A percentile compares a stretch with the other conserved stretches of the same genome.
Evolutionary conservation across 768 basidiomycete genomes (phyloP).

Genomic region (Phlegmacium glaucopus): DNA sequence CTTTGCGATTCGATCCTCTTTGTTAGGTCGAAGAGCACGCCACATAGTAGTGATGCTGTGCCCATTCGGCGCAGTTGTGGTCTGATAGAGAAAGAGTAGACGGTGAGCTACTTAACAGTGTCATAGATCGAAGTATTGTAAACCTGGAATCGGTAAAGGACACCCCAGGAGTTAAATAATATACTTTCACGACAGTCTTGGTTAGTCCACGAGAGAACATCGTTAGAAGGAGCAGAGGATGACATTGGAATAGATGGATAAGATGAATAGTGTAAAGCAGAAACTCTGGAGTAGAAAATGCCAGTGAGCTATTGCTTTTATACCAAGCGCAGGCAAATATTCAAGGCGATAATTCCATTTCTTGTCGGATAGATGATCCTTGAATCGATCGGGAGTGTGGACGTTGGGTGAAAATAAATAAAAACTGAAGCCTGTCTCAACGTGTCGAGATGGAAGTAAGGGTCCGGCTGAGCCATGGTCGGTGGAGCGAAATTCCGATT

Average conservation of each 20-base stretch:
- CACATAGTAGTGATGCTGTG: slow-evolving; percentile 75
- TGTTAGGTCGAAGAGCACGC: slow-evolving; percentile 79
- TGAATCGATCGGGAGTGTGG: slow-evolving; percentile 77
- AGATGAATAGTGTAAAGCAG: slow-evolving; percentile 21
- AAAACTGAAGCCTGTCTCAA: slow-evolving; percentile 69
- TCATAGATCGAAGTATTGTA: slow-evolving; percentile 16
- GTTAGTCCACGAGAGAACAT: slow-evolving; percentile 84
- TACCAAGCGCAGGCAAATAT: slow-evolving; percentile 49
- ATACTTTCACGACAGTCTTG: slow-evolving; percentile 82
- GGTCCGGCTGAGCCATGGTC: slow-evolving; percentile 57
- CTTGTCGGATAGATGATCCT: slow-evolving; percentile 51
- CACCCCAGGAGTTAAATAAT: slow-evolving; percentile 78
- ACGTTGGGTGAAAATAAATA: slow-evolving; percentile 57
- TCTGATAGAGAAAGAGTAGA: slow-evolving; percentile 44
- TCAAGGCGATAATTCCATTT: slow-evolving; percentile 29
- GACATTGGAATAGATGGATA: slow-evolving; percentile 17
- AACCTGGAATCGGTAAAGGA: slow-evolving; percentile 80
- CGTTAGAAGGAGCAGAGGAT: slow-evolving; percentile 50
- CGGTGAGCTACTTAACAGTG: slow-evolving; percentile 8
- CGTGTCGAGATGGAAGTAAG: slow-evolving; percentile 71
- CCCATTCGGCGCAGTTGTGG: slow-evolving; percentile 57
- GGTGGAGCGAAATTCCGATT: slow-evolving; percentile 73
- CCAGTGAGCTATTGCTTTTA: slow-evolving; percentile 47
- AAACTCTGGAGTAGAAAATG: slow-evolving; percentile 20
- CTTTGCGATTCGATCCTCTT: slow-evolving; percentile 85